Evolutionary conservation across 148 eudicot genomes (phyloP).

Genomic region (Vaccinium corymbosum): DNA sequence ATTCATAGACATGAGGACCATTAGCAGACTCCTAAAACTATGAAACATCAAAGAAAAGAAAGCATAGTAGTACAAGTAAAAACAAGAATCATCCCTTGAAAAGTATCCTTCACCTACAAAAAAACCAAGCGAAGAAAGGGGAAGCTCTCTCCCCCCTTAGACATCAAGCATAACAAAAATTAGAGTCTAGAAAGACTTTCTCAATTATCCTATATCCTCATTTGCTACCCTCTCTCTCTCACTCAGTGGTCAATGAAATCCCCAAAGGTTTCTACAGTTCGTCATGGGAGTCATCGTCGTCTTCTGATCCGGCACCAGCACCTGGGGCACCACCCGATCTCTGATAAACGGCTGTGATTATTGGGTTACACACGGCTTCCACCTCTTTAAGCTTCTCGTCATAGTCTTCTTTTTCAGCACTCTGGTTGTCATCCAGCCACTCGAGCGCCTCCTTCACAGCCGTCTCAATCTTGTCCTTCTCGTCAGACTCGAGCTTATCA

Average conservation of each 20-base stretch:
- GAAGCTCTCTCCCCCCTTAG: background rate
- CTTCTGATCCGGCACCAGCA: slow-evolving; percentile 18
- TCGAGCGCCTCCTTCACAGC: slow-evolving; percentile 46
- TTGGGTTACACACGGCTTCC: slow-evolving; percentile 51
- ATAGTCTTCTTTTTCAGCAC: slow-evolving; percentile 45
- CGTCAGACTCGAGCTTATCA: slow-evolving; percentile 46
- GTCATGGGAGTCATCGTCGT: slow-evolving; percentile 33
- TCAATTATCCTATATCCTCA: background rate
- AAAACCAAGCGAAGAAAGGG: background rate
- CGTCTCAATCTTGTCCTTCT: slow-evolving; percentile 48
- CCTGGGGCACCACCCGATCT: slow-evolving; percentile 45
- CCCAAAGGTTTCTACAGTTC: slow-evolving; percentile 31
- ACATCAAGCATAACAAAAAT: slow-evolving; percentile 11
- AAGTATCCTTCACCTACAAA: slow-evolving; percentile 9
- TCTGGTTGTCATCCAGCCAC: slow-evolving; percentile 54
- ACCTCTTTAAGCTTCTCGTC: slow-evolving; percentile 50
- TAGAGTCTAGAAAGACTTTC: background rate
- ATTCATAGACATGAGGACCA: background rate
- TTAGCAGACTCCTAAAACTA: background rate
- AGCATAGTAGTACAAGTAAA: background rate
- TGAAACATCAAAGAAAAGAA: background rate
- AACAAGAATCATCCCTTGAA: background rate
- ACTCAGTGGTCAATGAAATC: slow-evolving; percentile 14
- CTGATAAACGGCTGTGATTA: slow-evolving; percentile 41
- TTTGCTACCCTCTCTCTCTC: background rate